Evolutionary conservation across 1,284 basidiomycete species (phyloP).

Genomic region (Boletus semigastroideus): DNA sequence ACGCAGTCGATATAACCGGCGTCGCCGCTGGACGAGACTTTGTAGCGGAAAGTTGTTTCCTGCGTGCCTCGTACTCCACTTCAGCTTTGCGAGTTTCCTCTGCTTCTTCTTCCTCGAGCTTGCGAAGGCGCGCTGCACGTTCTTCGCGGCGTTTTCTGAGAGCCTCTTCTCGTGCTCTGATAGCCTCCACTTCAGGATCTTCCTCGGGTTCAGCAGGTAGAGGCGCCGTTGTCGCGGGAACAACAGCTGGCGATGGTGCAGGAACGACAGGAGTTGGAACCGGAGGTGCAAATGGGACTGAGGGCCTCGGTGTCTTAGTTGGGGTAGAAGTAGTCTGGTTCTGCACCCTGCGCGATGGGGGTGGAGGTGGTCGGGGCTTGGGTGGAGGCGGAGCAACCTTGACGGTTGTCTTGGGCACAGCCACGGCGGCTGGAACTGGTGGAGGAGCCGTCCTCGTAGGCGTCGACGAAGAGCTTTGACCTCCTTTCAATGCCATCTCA

Average conservation of each 20-base stretch:
- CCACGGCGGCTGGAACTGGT: constrained; percentile 35
- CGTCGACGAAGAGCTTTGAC: constrained; percentile 34
- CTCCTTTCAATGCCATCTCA: constrained; percentile 61
- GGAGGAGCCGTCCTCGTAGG: constrained; percentile 34
- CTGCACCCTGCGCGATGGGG: constrained; percentile 41
- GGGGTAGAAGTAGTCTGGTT: constrained; percentile 23
- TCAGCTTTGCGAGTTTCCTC: constrained; percentile 66
- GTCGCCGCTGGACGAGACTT: constrained; percentile 31
- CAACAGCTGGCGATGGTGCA: constrained; percentile 28
- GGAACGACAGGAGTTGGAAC: constrained; percentile 32
- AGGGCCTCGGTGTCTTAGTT: constrained; percentile 26
- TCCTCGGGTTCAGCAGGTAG: constrained; percentile 40
- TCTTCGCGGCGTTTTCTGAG: constrained; percentile 68
- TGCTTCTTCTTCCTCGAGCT: constrained; percentile 67
- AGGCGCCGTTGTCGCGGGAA: constrained; percentile 33
- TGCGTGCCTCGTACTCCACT: constrained; percentile 53
- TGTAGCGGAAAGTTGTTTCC: constrained; percentile 42
- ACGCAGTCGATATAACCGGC: neutral
- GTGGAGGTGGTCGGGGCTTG: constrained; percentile 42
- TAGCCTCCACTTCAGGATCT: constrained; percentile 65
- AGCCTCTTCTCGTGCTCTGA: constrained; percentile 64
- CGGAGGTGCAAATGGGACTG: constrained; percentile 19
- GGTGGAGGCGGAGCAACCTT: constrained; percentile 35
- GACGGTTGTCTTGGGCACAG: constrained; percentile 34
- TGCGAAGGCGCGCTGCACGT: constrained; percentile 59